phyloP scores from a whole-genome alignment of 1,139 yeast genomes.

The Meyerozyma smithsonii region DNA sequence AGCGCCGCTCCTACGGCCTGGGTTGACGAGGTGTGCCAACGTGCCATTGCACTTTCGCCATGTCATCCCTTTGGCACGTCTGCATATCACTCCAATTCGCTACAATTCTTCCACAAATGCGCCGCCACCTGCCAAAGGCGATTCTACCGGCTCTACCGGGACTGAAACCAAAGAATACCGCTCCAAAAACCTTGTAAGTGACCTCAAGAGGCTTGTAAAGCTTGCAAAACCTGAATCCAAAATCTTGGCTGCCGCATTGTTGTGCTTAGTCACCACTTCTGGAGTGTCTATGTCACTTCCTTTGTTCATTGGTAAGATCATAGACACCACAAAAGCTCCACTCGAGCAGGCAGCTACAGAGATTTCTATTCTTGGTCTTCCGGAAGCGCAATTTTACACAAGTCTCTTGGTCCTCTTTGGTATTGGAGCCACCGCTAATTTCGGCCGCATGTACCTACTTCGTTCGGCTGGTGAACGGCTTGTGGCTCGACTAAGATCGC shows the following conservation, averaged over 20 bases:
- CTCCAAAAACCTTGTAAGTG: conserved; percentile 10
- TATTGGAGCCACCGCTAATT: conserved; percentile 72
- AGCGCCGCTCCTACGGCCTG: background rate
- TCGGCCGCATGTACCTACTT: conserved; percentile 70
- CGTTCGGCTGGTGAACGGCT: conserved; percentile 80
- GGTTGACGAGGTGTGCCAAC: background rate
- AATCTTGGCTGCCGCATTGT: conserved; percentile 45
- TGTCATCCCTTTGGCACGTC: background rate
- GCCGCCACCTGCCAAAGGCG: conserved; percentile 1
- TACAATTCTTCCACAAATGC: background rate
- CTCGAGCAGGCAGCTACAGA: conserved; percentile 23
- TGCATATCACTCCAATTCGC: background rate
- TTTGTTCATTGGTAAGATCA: conserved; percentile 70
- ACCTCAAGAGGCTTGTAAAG: conserved; percentile 23
- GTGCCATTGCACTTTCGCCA: background rate
- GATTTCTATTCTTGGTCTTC: conserved; percentile 26
- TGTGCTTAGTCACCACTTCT: conserved; percentile 54
- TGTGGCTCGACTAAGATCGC: conserved; percentile 76
- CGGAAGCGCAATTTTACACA: conserved; percentile 29
- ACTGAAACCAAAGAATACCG: conserved; percentile 4
- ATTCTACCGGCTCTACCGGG: conserved; percentile 3
- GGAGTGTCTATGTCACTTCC: conserved; percentile 65
- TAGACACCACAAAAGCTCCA: conserved; percentile 32
- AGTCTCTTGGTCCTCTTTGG: conserved; percentile 47
- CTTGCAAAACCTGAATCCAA: conserved; percentile 38